These are phyloP conservation scores for Anthracocystis panici-leucophaei DNA, from an alignment of 1,284 basidiomycete species.

Conservation along the genomic window DNA sequence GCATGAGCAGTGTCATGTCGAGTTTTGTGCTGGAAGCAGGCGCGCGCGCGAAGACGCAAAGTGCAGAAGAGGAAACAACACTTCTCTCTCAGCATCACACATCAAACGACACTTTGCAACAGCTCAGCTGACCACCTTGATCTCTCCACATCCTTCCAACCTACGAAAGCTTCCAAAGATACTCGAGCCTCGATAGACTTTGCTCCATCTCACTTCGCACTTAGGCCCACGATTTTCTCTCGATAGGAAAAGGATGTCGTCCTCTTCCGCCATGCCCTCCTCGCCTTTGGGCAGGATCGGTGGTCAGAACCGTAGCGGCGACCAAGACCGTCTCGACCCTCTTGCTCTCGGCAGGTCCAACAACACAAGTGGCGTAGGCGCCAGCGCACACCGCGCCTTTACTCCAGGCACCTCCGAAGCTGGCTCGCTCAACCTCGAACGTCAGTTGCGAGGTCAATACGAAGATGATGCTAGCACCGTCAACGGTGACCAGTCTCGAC, in stretches of 20 bases:
- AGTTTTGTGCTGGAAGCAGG: too few species aligned
- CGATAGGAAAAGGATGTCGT: constrained; percentile 39
- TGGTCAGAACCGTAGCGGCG: constrained; percentile 31
- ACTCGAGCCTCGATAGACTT: neutral
- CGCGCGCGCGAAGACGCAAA: constrained; percentile 1
- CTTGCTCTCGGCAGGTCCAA: constrained; percentile 42
- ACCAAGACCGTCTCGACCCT: constrained; percentile 40
- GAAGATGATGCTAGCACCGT: constrained; percentile 42
- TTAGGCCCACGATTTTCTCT: neutral
- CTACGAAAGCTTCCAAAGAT: neutral
- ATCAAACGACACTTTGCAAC: neutral
- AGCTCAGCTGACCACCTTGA: neutral
- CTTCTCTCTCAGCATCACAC: constrained; percentile 1
- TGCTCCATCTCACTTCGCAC: neutral
- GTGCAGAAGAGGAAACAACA: constrained; percentile 1
- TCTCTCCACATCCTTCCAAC: neutral
- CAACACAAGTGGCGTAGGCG: constrained; percentile 32
- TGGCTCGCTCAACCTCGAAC: constrained; percentile 47
- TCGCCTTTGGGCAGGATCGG: constrained; percentile 50
- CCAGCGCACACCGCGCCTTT: constrained; percentile 33
- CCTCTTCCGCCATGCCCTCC: constrained; percentile 53
- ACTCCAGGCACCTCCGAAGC: constrained; percentile 47
- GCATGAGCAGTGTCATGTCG: constrained; percentile 73
- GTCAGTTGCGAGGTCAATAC: constrained; percentile 39
- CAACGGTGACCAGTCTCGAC: constrained; percentile 32